A percentile compares a stretch with the other conserved stretches of the same genome.
phyloP scores from a whole-genome alignment of 805 yeast species.

The Saccharomyces cerevisiae region DNA sequence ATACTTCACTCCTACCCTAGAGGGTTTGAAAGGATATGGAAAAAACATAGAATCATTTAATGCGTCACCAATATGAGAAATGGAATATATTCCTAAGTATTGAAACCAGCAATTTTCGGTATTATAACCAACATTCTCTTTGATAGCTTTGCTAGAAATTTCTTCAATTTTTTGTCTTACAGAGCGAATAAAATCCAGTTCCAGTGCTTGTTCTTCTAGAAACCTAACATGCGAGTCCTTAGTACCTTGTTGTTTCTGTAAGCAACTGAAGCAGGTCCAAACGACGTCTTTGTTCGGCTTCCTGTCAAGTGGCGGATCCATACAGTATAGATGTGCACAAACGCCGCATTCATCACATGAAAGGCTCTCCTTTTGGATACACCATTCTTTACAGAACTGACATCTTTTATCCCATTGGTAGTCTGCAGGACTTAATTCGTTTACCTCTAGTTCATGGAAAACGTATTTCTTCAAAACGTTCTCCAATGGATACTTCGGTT shows the following conservation, averaged over 20 bases:
- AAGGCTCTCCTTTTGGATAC: slow-evolving; percentile 62
- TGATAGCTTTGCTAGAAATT: slow-evolving; percentile 11
- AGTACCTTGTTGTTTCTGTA: slow-evolving; percentile 46
- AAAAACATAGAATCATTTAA: slow-evolving; percentile 11
- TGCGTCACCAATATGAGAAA: slow-evolving; percentile 17
- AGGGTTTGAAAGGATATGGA: slow-evolving; percentile 24
- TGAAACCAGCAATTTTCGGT: slow-evolving; percentile 23
- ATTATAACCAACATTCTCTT: slow-evolving; percentile 5
- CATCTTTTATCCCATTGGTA: slow-evolving; percentile 38
- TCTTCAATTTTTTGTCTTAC: slow-evolving; percentile 10
- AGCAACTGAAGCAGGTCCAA: slow-evolving; percentile 82
- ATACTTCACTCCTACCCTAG: slow-evolving; percentile 19
- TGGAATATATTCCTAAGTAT: slow-evolving; percentile 22
- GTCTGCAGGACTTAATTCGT: slow-evolving; percentile 4
- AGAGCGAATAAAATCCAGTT: slow-evolving; percentile 2
- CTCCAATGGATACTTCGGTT: slow-evolving; percentile 33
- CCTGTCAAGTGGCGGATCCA: slow-evolving; percentile 71
- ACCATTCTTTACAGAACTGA: slow-evolving; percentile 78
- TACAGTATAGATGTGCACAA: slow-evolving; percentile 71
- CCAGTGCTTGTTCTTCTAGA: slow-evolving; percentile 5
- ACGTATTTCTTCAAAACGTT: slow-evolving; percentile 20
- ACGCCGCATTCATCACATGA: slow-evolving; percentile 71
- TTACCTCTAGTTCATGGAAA: slow-evolving; percentile 1
- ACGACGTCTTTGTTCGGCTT: slow-evolving; percentile 84
- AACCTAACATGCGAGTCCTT: slow-evolving; percentile 7